A percentile compares a stretch with the other conserved stretches of the same genome.
These are phyloP conservation scores for Teunomyces barrocoloradensis DNA, from an alignment of 805 yeast species.

Conservation along the genomic window DNA sequence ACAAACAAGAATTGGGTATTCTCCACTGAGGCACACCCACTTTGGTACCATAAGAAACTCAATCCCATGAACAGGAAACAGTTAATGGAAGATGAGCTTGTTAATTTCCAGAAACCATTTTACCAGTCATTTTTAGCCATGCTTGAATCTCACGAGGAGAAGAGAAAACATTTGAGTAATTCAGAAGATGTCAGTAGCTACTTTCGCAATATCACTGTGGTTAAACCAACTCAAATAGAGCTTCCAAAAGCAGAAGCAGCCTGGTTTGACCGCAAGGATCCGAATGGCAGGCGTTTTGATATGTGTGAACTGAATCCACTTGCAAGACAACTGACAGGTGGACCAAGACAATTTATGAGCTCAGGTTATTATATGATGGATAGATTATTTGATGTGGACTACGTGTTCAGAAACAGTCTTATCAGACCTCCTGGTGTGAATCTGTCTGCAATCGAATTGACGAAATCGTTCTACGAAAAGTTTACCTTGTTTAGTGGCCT, in stretches of 20 bases:
- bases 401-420: constrained; percentile 37
- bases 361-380: constrained; percentile 41
- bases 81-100: constrained; percentile 7
- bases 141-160: constrained; percentile 1
- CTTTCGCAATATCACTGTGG: constrained; percentile 14
- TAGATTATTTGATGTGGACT: constrained; percentile 46
- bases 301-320: constrained; percentile 33
- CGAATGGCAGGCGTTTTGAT: constrained; percentile 17
- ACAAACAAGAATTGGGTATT: constrained; percentile 52
- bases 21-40: constrained; percentile 90
- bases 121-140: constrained; percentile 10
- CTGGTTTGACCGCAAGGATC: constrained; percentile 12
- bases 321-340: not conserved
- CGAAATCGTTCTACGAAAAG: constrained; percentile 22
- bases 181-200: constrained; percentile 1
- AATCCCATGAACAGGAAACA: constrained; percentile 7
- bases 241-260: not conserved
- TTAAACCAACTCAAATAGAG: not conserved
- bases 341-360: constrained; percentile 17
- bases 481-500: constrained; percentile 21
- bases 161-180: constrained; percentile 6
- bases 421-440: constrained; percentile 39
- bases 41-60: constrained; percentile 55
- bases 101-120: constrained; percentile 6
- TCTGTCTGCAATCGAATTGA: constrained; percentile 23